Evolutionary conservation across 495 filamentous ascomycete species (phyloP), one percentile per base, ranked within the genome.

Genomic region (Alectoria sarmentosa): DNA sequence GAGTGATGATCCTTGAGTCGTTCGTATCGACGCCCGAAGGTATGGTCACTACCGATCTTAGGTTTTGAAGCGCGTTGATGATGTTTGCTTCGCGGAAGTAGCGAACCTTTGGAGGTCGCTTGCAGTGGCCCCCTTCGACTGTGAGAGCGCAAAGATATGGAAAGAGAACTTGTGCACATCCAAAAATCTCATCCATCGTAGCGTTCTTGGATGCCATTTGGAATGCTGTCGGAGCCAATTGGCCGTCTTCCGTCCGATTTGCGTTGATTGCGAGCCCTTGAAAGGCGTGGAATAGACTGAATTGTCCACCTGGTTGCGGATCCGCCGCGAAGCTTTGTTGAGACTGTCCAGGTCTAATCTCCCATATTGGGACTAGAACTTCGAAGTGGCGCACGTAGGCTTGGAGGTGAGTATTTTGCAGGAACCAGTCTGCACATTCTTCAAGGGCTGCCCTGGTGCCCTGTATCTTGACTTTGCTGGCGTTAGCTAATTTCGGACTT

Each of bases 51-150:
- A 1, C 17, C 61, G 32, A 34, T 34, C 19, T 32, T 30, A 34
- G 58, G 19, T 49, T 49, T 8, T 41, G 28, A 61, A 19, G 17
- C 8, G 28, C 28, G 26, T 42, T 28, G 46, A 28, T 62, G 38
- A 15, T 37, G 14, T 17, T 67, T 46, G 37, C 37, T 26, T 75
- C 71, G 32, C 72, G 72, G 70, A 83, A 86, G 65, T 88, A 84
- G 56, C 76, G 76, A 34, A 89, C 82, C 70, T 83, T 80, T 2
- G 86, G 86, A 17, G 88, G 83, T 68, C 86, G 87, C 71, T 86
- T 88, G 67, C 86, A 81, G 65, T 90, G 85, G n/a, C 87, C 88
- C 4, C 86, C 87, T 74, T 90, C 87, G 34, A 90, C 75, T n/a
- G 87, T 90, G 66, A 90, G 73, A 23, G 88, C 80, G 61, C 80